Evolutionary conservation across 805 yeast genomes (phyloP).

Genomic region (Saturnispora ahearnii): DNA sequence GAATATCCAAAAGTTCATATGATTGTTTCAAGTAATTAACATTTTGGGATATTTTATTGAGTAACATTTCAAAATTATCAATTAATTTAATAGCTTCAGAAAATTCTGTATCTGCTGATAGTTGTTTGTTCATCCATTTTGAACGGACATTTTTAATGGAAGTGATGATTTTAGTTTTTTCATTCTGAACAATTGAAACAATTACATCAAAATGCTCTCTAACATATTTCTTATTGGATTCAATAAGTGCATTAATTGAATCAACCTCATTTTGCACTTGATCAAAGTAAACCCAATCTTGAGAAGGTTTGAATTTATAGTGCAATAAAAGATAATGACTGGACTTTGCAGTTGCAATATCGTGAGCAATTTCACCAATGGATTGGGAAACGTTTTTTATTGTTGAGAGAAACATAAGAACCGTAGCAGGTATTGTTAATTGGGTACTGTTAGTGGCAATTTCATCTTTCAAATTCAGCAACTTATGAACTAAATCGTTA

Average conservation of each 20-base stretch:
- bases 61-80: conserved; percentile 18
- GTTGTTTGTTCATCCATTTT: conserved; percentile 25
- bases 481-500: conserved; percentile 22
- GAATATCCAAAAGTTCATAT: conserved; percentile 25
- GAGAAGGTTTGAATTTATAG: conserved; percentile 39
- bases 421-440: conserved; percentile 30
- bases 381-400: conserved; percentile 25
- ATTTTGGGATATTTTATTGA: conserved; percentile 12
- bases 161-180: background rate
- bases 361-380: conserved; percentile 12
- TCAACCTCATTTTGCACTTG: conserved; percentile 44
- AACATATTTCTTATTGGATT: background rate
- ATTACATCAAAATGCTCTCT: conserved; percentile 4
- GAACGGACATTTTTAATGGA: background rate
- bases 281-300: conserved; percentile 51
- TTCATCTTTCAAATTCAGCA: conserved; percentile 27
- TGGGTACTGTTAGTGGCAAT: conserved; percentile 32
- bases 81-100: conserved; percentile 34
- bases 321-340: conserved; percentile 28
- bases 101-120: conserved; percentile 35
- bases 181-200: conserved; percentile 5
- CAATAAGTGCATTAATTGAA: background rate
- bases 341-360: conserved; percentile 17
- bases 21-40: conserved; percentile 26
- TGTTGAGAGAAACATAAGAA: conserved; percentile 30